Conservation (phyloP, 2,329 filamentous ascomycete species). For the Neopestalotiopsis sp. region DNA sequence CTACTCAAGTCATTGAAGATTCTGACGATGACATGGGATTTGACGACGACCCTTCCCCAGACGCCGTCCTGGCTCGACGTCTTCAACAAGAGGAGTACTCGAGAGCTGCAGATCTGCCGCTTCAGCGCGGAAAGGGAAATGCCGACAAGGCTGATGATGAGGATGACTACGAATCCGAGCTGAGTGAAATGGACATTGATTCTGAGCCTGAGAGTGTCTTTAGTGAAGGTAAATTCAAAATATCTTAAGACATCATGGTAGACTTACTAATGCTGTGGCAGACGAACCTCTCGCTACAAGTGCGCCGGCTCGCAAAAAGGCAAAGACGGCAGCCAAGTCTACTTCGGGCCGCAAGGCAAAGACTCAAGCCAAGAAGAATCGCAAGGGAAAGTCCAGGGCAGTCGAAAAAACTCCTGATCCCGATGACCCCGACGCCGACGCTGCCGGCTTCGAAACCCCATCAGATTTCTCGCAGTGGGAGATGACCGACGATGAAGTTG, state of each 20-base stretch:
- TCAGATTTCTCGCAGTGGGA: slow-evolving; percentile 6
- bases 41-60: slow-evolving; percentile 19
- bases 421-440: slow-evolving; percentile 26
- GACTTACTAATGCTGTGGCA: slow-evolving; percentile 14
- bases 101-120: slow-evolving; percentile 10
- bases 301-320: slow-evolving; percentile 22
- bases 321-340: neutral
- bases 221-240: neutral
- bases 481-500: slow-evolving; percentile 9
- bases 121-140: slow-evolving; percentile 17
- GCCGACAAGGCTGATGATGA: slow-evolving; percentile 24
- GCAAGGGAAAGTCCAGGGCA: neutral
- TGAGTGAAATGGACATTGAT: neutral
- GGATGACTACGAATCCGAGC: slow-evolving; percentile 11
- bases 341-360: too few species aligned
- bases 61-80: slow-evolving; percentile 24
- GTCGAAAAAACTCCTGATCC: slow-evolving; percentile 20
- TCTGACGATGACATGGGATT: slow-evolving; percentile 27
- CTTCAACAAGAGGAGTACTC: slow-evolving; percentile 33
- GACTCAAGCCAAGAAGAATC: neutral
- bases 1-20: slow-evolving; percentile 22
- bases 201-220: neutral
- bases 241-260: too few species aligned
- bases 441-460: slow-evolving; percentile 28
- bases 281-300: slow-evolving; percentile 20